These are phyloP conservation scores for Amanita polypyramis DNA, from an alignment of 768 basidiomycete genomes.

Conservation along the genomic window DNA sequence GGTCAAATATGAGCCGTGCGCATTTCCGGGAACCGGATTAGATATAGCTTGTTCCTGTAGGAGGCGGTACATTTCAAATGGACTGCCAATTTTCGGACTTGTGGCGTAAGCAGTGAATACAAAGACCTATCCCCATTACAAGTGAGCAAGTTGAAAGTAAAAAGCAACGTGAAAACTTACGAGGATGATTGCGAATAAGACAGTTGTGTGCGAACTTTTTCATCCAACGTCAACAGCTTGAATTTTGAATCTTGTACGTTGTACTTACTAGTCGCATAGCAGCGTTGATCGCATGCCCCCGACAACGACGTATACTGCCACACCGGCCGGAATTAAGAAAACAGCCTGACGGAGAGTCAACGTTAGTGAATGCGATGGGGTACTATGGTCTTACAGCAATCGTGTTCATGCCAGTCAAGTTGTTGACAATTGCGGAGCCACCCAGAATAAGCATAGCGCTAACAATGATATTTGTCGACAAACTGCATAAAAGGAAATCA, in stretches of 20 bases:
- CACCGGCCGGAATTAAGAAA: constrained; percentile 83
- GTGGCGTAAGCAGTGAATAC: constrained; percentile 79
- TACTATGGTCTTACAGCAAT: constrained; percentile 41
- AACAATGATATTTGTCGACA: constrained; percentile 89
- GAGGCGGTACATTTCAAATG: constrained; percentile 68
- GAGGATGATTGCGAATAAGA: constrained; percentile 82
- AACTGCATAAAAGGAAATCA: constrained; percentile 22
- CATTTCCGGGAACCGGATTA: constrained; percentile 70
- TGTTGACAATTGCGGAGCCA: constrained; percentile 79
- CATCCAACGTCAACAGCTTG: neutral
- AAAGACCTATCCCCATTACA: constrained; percentile 25
- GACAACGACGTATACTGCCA: constrained; percentile 80
- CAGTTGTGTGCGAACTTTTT: constrained; percentile 70
- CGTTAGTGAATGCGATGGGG: neutral
- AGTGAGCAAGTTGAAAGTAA: constrained; percentile 7
- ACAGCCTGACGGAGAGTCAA: constrained; percentile 42
- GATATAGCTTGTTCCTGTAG: constrained; percentile 44
- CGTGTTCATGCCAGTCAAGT: constrained; percentile 84
- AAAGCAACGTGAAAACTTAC: constrained; percentile 11
- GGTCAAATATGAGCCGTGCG: constrained; percentile 76
- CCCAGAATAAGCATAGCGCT: constrained; percentile 76
- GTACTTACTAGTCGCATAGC: constrained; percentile 71
- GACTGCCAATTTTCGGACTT: constrained; percentile 69
- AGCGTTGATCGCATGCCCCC: constrained; percentile 84
- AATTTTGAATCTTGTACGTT: neutral